Base-by-base conservation (phyloP, 2,329 filamentous ascomycete species). In the Cladophialophora immunda region DNA sequence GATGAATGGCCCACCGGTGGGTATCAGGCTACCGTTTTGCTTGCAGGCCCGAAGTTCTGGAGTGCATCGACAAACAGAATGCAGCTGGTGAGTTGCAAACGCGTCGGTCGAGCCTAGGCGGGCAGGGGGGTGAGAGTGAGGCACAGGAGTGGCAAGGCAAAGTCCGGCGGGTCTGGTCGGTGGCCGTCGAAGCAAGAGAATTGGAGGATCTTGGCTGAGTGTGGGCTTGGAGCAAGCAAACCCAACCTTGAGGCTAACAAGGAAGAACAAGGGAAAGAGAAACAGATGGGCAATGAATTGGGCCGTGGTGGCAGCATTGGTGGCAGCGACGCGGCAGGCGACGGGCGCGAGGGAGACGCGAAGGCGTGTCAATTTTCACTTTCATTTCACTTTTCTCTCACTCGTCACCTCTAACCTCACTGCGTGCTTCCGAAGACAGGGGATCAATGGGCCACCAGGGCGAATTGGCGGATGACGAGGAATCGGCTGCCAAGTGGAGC, bases 331-430 rank as follows among this genome's bases (percentile, higher is more conserved):
- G 38, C 38, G 38, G 38, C 17, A 4, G 45, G 45, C 1, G 9
- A 17, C 38, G 38, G 38, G 19, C 41, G 41, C 41, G 45, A 50
- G 9, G 45, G 45, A 22, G 41, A 50, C 45, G 45, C 45, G 45
- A 22, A 50, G 45, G 45, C 45, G 45, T 25, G 45, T 50, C 7
- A 41, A n/a, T n/a, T 41, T 41, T 41, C 45, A 50, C 45, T 25
- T 47, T 50, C 19, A 25, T 25, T 25, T 50, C 45, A 50, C 17
- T 13, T 50, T 50, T 11, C 13, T 25, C 22, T 6, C 41, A 38
- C 19, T 50, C 25, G 3, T 8, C 45, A 50, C 19, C 3, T 50
- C 45, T 19, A 50, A 50, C 45, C 45, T 50, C 19, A 50, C 19
- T 13, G 19, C 22, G 11, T 8, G 4, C n/a, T 13, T 25, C 45